These are phyloP conservation scores for Polymyxa betae DNA, from an alignment of 208 protist species.

Conservation along the genomic window DNA sequence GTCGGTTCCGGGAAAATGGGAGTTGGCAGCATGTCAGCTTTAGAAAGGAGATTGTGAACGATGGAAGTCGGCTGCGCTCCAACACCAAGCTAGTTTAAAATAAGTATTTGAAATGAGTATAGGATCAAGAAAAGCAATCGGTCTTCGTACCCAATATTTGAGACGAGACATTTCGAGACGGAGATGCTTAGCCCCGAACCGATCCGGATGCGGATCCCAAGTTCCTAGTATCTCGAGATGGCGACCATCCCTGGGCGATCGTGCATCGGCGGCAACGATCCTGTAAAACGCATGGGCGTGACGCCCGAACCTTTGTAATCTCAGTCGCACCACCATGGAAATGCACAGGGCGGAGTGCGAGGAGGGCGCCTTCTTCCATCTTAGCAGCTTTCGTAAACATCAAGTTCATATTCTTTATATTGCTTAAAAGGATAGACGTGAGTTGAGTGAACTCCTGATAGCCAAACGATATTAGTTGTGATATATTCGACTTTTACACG, in stretches of 20 bases:
- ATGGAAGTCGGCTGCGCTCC: conserved; percentile 9
- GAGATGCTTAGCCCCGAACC: conserved; percentile 29
- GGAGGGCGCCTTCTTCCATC: too few species aligned
- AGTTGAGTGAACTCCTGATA: too few species aligned
- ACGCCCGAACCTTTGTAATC: not conserved
- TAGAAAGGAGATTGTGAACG: conserved; percentile 29
- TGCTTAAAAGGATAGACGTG: too few species aligned
- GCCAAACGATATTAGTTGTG: too few species aligned
- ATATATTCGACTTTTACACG: too few species aligned
- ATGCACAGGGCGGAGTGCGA: not conserved
- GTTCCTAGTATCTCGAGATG: not conserved
- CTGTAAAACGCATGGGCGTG: conserved; percentile 12
- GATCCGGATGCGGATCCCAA: not conserved
- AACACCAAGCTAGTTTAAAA: conserved; percentile 23
- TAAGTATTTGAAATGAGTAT: too few species aligned
- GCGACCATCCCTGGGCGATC: not conserved
- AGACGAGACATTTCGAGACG: not conserved
- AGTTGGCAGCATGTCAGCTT: not conserved
- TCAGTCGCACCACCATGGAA: conserved; percentile 3
- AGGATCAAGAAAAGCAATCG: not conserved
- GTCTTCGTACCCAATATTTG: conserved; percentile 31
- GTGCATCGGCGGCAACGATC: not conserved
- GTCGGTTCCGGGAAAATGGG: not conserved
- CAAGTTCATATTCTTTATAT: too few species aligned
- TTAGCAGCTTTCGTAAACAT: too few species aligned